Conservation (phyloP, 2,329 filamentous ascomycete genomes). For the Nigrospora sphaerica region DNA sequence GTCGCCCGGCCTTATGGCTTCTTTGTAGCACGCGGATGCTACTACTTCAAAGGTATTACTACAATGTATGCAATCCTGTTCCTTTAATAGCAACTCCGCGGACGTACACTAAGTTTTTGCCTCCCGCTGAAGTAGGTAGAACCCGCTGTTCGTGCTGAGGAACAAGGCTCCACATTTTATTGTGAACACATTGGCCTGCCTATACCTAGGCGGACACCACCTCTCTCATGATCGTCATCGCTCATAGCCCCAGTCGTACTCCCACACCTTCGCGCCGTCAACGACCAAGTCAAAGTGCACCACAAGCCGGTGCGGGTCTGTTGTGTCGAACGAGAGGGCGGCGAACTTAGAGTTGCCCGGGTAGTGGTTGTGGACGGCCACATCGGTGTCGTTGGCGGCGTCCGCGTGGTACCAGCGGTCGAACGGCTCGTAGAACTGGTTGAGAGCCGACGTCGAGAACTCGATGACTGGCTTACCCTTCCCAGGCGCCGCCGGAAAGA, state of each 20-base stretch:
- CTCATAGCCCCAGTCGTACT: neutral
- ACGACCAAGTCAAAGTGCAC: neutral
- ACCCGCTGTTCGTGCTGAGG: too few species aligned
- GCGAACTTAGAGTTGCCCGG: constrained; percentile 62
- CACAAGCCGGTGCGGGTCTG: neutral
- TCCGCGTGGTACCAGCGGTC: constrained; percentile 52
- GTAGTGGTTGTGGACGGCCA: constrained; percentile 23
- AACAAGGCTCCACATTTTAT: too few species aligned
- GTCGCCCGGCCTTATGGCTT: too few species aligned
- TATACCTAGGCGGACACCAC: too few species aligned
- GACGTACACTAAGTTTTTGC: too few species aligned
- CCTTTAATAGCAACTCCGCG: too few species aligned
- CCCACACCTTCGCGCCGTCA: neutral
- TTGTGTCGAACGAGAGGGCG: constrained; percentile 46
- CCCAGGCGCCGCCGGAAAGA: constrained; percentile 25
- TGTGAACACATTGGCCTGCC: too few species aligned
- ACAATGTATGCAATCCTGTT: too few species aligned
- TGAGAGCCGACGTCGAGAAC: constrained; percentile 58
- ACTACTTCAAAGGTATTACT: too few species aligned
- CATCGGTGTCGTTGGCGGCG: constrained; percentile 51
- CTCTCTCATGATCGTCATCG: too few species aligned
- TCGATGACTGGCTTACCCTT: constrained; percentile 46
- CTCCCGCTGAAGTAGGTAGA: too few species aligned
- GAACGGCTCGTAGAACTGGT: constrained; percentile 62
- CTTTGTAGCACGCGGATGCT: too few species aligned